A percentile compares a stretch with the other conserved stretches of the same genome.
phyloP scores from a whole-genome alignment of 257 asterid species.

The Capsicum pubescens region DNA sequence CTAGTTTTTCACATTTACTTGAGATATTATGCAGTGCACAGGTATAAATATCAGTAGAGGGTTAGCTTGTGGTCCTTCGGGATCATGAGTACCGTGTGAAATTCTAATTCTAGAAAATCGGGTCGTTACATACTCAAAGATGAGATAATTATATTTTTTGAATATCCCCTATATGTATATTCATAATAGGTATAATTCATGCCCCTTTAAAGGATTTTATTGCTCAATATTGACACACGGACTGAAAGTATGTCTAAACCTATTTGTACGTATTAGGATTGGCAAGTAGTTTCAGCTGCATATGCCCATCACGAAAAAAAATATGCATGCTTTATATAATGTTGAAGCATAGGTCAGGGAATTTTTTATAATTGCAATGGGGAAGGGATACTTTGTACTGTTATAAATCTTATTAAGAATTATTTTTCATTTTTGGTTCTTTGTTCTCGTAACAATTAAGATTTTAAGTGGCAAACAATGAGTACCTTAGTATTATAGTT shows the following conservation, averaged over 20 bases:
- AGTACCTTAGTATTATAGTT: neutral
- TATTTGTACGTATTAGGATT: neutral
- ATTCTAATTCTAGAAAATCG: too few species aligned
- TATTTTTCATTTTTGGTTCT: constrained; percentile 5
- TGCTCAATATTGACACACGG: too few species aligned
- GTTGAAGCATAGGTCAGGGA: neutral
- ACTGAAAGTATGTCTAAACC: neutral
- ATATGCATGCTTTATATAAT: constrained; percentile 7
- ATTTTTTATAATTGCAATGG: neutral
- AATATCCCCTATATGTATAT: too few species aligned
- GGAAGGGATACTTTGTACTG: constrained; percentile 18
- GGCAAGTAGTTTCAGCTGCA: neutral
- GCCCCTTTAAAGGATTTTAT: too few species aligned
- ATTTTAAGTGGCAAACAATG: constrained; percentile 4
- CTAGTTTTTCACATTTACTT: too few species aligned
- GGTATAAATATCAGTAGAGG: too few species aligned
- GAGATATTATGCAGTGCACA: too few species aligned
- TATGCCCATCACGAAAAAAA: neutral
- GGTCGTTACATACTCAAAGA: too few species aligned
- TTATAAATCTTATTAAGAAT: neutral
- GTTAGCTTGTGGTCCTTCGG: too few species aligned
- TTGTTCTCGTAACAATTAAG: neutral
- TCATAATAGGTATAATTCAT: too few species aligned
- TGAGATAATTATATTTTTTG: too few species aligned
- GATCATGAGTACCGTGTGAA: too few species aligned